phyloP scores from a whole-genome alignment of 257 asterid genomes.

The Prunella vulgaris region DNA sequence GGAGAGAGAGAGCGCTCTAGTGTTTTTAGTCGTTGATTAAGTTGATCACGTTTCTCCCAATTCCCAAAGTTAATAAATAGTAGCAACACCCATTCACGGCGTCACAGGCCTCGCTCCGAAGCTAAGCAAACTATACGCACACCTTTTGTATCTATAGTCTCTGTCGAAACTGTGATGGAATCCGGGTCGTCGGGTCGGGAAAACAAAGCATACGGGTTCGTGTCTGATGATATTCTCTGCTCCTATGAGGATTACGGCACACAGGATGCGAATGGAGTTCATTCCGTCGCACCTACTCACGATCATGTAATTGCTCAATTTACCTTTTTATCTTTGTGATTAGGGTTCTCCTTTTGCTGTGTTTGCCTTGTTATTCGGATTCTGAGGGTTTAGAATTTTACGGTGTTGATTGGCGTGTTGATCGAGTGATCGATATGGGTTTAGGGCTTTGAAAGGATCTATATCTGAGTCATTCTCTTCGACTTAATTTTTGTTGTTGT shows the following conservation, averaged over 20 bases:
- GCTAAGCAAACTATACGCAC: slow-evolving; percentile 5
- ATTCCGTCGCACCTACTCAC: slow-evolving; percentile 35
- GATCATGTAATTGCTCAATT: slow-evolving; percentile 27
- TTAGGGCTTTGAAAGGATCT: slow-evolving; percentile 5
- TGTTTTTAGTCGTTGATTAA: neutral
- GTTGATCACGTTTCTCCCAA: neutral
- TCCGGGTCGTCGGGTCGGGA: slow-evolving; percentile 73
- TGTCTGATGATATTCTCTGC: slow-evolving; percentile 74
- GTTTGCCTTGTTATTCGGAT: neutral
- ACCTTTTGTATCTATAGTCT: neutral
- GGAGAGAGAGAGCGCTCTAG: no score
- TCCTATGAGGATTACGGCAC: slow-evolving; percentile 68
- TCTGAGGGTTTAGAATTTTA: slow-evolving; percentile 9
- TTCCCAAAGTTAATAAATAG: neutral
- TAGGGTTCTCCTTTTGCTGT: neutral
- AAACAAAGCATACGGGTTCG: slow-evolving; percentile 70
- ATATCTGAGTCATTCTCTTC: neutral
- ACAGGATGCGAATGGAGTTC: slow-evolving; percentile 58
- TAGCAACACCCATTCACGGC: neutral
- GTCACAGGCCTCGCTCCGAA: neutral
- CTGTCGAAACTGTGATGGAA: slow-evolving; percentile 44
- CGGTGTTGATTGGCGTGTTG: slow-evolving; percentile 23
- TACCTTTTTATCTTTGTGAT: neutral
- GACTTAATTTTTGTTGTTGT: neutral
- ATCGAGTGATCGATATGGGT: slow-evolving; percentile 2